Base-by-base conservation (phyloP, 371 early-diverging fungal species). In the Batkoa obscura region DNA sequence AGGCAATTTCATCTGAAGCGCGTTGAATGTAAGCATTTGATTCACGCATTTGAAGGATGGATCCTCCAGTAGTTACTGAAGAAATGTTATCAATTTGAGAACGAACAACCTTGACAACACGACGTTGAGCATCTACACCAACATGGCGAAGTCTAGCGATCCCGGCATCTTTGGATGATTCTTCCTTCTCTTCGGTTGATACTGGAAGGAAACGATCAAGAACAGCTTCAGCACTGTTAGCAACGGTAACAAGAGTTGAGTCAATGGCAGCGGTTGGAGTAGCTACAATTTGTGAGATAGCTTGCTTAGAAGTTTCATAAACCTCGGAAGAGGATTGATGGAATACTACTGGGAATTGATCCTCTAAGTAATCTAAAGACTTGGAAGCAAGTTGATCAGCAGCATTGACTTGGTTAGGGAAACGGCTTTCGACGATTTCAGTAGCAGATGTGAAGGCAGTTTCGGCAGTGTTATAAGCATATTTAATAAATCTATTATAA, bases 361-460 rank as follows among this genome's bases (percentile, higher is more conserved):
- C 59, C 57, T 81, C 81, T 30, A 84, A 56, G 15, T 72, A 42
- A 55, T 81, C 80, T 23, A 84, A 69, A 8, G 83, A 80, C 53
- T 72, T 66, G 38, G 70, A 68, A 38, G 78, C 83, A 34, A 79
- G 53, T 30, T 73, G 64, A 58, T 81, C 82, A 10, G 70, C 74
- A 32, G 64, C 69, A 43, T 66, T 58, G 49, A 68, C 56, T 41
- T 61, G 63, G 46, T 71, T 69, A 59, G 78, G 73, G 53, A 75
- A 71, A 13, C 66, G 62, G 31, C 64, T 64, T 34, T 68, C 62
- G 60, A 72, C 75, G 41, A 72, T 66, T 43, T 72, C 38, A 15
- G 34, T 53, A 17, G 39, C 42, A 17, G 8, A 38, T 3, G 2
- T 10, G 6, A 53, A 17, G n/a, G 38, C 38, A 33, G 23, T 23